Evolutionary conservation across 768 basidiomycete species (phyloP).

Genomic region (Strobilomyces confusus): DNA sequence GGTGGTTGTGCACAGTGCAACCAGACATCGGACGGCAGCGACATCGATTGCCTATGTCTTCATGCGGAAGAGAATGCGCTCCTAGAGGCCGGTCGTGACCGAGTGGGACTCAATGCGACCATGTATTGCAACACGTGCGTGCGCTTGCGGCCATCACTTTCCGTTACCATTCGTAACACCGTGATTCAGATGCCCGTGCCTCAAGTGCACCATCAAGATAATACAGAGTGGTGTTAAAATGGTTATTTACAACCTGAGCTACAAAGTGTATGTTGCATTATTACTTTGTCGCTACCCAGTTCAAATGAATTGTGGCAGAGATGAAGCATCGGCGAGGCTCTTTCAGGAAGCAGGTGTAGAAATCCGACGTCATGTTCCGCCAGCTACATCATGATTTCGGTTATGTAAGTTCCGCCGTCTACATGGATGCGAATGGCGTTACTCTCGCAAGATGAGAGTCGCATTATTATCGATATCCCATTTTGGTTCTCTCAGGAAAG

Average conservation of each 20-base stretch:
- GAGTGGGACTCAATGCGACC: conserved; percentile 78
- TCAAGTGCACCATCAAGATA: conserved; percentile 96
- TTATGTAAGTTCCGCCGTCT: conserved; percentile 1
- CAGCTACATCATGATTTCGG: conserved; percentile 20
- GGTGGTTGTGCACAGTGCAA: conserved; percentile 89
- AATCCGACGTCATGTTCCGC: conserved; percentile 65
- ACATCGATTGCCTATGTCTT: conserved; percentile 84
- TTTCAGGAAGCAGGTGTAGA: conserved; percentile 82
- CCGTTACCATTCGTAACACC: background rate
- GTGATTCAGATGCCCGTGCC: conserved; percentile 81
- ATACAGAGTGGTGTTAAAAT: conserved; percentile 90
- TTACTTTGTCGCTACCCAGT: background rate
- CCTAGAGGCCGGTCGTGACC: conserved; percentile 87
- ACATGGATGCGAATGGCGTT: conserved; percentile 18
- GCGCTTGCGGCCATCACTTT: background rate
- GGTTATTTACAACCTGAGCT: conserved; percentile 92
- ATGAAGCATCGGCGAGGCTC: conserved; percentile 75
- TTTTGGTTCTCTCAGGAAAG: conserved; percentile 48
- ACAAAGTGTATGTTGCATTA: conserved; percentile 73
- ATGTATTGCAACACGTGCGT: conserved; percentile 97
- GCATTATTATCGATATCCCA: conserved; percentile 60
- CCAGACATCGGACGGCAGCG: conserved; percentile 40
- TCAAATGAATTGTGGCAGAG: conserved; percentile 40
- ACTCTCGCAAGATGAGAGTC: conserved; percentile 24
- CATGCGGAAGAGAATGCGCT: conserved; percentile 99